Evolutionary conservation across 495 filamentous ascomycete species (phyloP).

Genomic region (Aspergillus indologenus): DNA sequence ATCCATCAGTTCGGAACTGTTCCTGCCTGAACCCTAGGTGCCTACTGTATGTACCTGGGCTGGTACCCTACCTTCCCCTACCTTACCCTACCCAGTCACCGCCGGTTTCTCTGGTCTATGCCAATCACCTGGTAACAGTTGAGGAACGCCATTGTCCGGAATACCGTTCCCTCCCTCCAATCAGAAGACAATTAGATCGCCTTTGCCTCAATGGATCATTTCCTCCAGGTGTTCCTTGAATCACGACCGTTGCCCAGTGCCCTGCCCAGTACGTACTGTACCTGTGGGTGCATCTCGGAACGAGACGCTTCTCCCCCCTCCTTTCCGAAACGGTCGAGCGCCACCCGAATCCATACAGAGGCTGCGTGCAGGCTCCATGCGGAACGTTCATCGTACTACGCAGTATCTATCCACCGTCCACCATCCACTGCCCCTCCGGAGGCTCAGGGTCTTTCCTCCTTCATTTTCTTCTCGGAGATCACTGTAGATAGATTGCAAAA

Average conservation of each 20-base stretch:
- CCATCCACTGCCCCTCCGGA: not conserved
- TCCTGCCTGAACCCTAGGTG: not conserved
- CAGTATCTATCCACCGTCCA: no score
- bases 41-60: no score
- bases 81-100: no score
- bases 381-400: not conserved
- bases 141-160: not conserved
- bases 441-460: not conserved
- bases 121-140: not conserved
- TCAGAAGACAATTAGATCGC: not conserved
- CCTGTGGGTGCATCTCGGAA: no score
- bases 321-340: not conserved
- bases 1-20: not conserved
- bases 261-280: no score
- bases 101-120: not conserved
- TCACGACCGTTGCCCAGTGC: not conserved
- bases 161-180: not conserved
- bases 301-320: no score
- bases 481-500: not conserved
- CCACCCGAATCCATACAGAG: no score
- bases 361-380: no score
- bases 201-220: not conserved
- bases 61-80: no score
- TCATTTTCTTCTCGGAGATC: not conserved
- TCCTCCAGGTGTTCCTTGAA: not conserved